Conservation (phyloP, 2,329 filamentous ascomycete genomes). For the Ophiosphaerella herpotricha region DNA sequence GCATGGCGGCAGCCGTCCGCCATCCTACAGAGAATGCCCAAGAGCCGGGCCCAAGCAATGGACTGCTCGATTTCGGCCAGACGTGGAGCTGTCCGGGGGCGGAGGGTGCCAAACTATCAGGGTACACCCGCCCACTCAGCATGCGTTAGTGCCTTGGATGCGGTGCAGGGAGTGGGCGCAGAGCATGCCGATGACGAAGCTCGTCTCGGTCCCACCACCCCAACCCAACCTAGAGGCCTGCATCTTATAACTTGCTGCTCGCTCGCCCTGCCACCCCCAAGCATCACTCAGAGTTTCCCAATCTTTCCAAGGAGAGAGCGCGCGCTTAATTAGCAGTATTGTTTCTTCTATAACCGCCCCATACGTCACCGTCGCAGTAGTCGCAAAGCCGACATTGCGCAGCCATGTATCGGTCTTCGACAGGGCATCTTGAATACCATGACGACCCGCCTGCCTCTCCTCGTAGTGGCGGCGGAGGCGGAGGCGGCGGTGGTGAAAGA, state of each 20-base stretch:
- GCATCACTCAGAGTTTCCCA: not conserved
- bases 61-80: not conserved
- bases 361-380: not conserved
- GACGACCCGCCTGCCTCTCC: constrained; percentile 45
- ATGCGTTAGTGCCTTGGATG: constrained; percentile 11
- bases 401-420: constrained; percentile 47
- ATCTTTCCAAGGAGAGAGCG: not conserved
- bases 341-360: constrained; percentile 5
- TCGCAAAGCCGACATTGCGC: constrained; percentile 4
- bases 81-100: not conserved
- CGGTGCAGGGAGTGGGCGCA: constrained; percentile 1
- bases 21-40: not conserved
- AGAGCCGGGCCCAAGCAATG: not conserved
- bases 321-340: not conserved
- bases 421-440: constrained; percentile 49
- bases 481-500: constrained; percentile 39
- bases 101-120: not conserved
- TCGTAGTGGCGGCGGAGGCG: constrained; percentile 19
- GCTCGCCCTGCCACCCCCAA: constrained; percentile 5
- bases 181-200: constrained; percentile 34
- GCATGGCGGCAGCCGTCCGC: not conserved
- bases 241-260: constrained; percentile 15
- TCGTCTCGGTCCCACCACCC: constrained; percentile 24
- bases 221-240: constrained; percentile 7
- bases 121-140: constrained; percentile 14